Conservation (phyloP, 169 alveolate genomes). For the Babesia caballi region DNA sequence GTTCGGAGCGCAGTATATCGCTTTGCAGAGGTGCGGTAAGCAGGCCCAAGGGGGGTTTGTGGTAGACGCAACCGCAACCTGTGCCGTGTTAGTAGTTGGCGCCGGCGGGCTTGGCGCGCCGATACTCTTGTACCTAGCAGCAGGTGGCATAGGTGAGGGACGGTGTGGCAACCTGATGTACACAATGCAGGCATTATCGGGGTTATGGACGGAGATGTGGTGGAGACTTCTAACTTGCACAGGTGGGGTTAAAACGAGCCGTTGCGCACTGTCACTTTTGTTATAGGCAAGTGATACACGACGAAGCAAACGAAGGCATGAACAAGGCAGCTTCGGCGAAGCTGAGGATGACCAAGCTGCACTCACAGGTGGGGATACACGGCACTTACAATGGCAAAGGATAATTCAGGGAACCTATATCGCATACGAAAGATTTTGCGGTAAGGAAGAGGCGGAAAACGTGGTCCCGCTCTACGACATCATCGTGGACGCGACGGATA, state of each 20-base stretch:
- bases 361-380: slow-evolving; percentile 24
- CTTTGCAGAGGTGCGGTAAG: slow-evolving; percentile 31
- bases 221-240: slow-evolving; percentile 79
- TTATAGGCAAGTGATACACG: slow-evolving; percentile 82
- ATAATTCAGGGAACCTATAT: slow-evolving; percentile 12
- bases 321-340: slow-evolving; percentile 79
- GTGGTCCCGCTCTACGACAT: slow-evolving; percentile 68
- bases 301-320: slow-evolving; percentile 69
- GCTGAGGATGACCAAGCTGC: slow-evolving; percentile 54
- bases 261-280: too few species aligned
- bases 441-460: slow-evolving; percentile 64
- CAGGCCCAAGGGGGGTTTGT: neutral
- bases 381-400: too few species aligned
- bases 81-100: slow-evolving; percentile 93
- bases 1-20: slow-evolving; percentile 47
- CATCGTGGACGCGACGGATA: slow-evolving; percentile 73
- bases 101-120: slow-evolving; percentile 99
- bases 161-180: neutral
- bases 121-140: slow-evolving; percentile 89
- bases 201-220: slow-evolving; percentile 82
- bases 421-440: slow-evolving; percentile 65
- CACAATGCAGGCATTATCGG: slow-evolving; percentile 66
- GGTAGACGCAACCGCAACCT: slow-evolving; percentile 43
- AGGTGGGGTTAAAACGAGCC: too few species aligned
- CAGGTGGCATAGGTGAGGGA: slow-evolving; percentile 93